These are phyloP conservation scores for Aplosporella prunicola DNA, from an alignment of 2,329 filamentous ascomycete genomes.

Conservation along the genomic window DNA sequence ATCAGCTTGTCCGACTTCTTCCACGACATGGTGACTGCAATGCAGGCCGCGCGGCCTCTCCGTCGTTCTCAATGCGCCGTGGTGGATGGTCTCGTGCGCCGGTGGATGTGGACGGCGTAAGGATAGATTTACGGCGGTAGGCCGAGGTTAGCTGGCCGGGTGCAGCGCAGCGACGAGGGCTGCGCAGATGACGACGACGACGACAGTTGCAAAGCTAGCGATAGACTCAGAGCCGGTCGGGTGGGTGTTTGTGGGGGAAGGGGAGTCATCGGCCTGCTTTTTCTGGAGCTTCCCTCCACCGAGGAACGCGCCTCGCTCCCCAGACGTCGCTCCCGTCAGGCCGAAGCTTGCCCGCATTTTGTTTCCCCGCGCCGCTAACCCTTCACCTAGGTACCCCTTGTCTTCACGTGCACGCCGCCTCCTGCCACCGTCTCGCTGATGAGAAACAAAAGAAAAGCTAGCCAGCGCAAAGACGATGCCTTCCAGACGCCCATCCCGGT, in stretches of 20 bases:
- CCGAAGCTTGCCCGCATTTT: constrained; percentile 7
- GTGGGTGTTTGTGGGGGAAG: neutral
- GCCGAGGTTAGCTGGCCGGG: constrained; percentile 2
- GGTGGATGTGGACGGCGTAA: neutral
- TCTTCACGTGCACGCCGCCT: too few species aligned
- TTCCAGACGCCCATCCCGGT: too few species aligned
- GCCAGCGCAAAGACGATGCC: too few species aligned
- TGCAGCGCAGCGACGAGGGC: neutral
- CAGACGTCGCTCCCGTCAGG: constrained; percentile 10
- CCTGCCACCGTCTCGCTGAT: too few species aligned
- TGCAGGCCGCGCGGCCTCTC: constrained; percentile 19
- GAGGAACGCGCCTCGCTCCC: constrained; percentile 6
- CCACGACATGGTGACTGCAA: constrained; percentile 68
- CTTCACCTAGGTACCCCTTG: too few species aligned
- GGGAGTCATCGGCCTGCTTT: constrained; percentile 10
- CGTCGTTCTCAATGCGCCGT: constrained; percentile 6
- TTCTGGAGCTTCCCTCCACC: constrained; percentile 6
- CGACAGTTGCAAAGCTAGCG: too few species aligned
- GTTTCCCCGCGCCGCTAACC: neutral
- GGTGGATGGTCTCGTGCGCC: constrained; percentile 1
- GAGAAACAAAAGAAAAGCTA: too few species aligned
- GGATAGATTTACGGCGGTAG: constrained; percentile 7
- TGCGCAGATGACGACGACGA: neutral
- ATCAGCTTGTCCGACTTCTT: constrained; percentile 83
- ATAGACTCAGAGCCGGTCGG: neutral